A percentile compares a stretch with the other conserved stretches of the same genome.
phyloP scores from a whole-genome alignment of 192 early-diverging fungal genomes.

The Podila epigama region DNA sequence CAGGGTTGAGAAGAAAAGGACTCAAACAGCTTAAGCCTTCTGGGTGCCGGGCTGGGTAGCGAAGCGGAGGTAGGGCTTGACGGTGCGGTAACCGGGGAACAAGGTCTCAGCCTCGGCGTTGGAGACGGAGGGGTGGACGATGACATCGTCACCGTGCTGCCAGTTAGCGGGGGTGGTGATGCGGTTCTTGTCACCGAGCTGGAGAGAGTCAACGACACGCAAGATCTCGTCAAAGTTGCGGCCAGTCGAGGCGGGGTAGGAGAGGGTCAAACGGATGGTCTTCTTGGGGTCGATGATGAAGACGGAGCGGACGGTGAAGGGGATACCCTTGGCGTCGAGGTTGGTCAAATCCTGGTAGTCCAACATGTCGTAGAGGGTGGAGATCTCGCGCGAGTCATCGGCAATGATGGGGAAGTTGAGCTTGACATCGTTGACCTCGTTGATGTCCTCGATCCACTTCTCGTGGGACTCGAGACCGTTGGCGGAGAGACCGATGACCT shows the following conservation, averaged over 20 bases:
- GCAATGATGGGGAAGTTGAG: conserved; percentile 94
- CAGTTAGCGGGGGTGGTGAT: conserved; percentile 97
- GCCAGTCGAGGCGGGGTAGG: conserved; percentile 91
- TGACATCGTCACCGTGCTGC: conserved; percentile 87
- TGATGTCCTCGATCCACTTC: conserved; percentile 93
- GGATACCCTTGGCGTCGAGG: conserved; percentile 86
- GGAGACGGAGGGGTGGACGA: conserved; percentile 85
- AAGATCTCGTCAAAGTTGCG: conserved; percentile 98
- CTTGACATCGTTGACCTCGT: conserved; percentile 84
- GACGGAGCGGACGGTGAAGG: conserved; percentile 94
- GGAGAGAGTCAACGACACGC: conserved; percentile 91
- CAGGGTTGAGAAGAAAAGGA: too few relatives aligned
- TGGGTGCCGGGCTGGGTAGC: conserved; percentile 52
- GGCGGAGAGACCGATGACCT: conserved; percentile 93
- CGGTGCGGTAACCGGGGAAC: conserved; percentile 83
- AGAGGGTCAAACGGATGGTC: conserved; percentile 86
- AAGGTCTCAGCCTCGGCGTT: conserved; percentile 84
- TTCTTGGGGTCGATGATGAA: conserved; percentile 96
- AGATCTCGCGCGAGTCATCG: conserved; percentile 84
- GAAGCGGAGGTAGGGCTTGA: conserved; percentile 88
- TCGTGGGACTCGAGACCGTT: conserved; percentile 85
- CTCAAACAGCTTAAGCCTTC: conserved; percentile 2
- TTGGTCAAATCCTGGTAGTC: conserved; percentile 95
- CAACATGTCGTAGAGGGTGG: conserved; percentile 96
- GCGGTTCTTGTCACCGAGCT: conserved; percentile 86